A percentile compares a stretch with the other conserved stretches of the same genome.
phyloP scores from a whole-genome alignment of 2,329 filamentous ascomycete species.

The Zarea fungicola region DNA sequence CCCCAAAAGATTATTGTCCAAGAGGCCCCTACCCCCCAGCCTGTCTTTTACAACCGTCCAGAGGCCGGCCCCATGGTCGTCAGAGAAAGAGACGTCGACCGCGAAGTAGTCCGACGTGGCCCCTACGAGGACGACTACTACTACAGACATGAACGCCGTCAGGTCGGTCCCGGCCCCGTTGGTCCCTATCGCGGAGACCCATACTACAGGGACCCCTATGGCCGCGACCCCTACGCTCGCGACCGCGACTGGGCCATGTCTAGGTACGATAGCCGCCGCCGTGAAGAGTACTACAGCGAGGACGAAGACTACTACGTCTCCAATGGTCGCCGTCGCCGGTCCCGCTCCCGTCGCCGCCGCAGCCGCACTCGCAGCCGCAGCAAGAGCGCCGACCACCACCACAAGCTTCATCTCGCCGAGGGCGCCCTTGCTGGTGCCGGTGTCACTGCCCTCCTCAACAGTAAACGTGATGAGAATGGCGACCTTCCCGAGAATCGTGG shows the following conservation, averaged over 20 bases:
- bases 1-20: conserved; percentile 57
- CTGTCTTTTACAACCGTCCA: conserved; percentile 43
- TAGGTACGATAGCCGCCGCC: conserved; percentile 35
- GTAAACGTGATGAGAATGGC: conserved; percentile 46
- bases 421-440: conserved; percentile 62
- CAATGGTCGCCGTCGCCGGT: conserved; percentile 40
- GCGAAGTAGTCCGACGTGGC: conserved; percentile 31
- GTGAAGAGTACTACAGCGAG: conserved; percentile 40
- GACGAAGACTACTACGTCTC: conserved; percentile 47
- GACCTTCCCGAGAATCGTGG: conserved; percentile 48
- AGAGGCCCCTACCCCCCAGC: conserved; percentile 48
- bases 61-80: conserved; percentile 42
- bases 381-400: conserved; percentile 41
- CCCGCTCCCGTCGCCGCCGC: conserved; percentile 32
- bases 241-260: conserved; percentile 30
- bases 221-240: conserved; percentile 24
- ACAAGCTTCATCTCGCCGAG: conserved; percentile 56
- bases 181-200: conserved; percentile 33
- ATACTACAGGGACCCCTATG: conserved; percentile 21
- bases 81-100: conserved; percentile 33
- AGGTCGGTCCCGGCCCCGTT: conserved; percentile 22
- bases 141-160: conserved; percentile 42
- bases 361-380: conserved; percentile 45
- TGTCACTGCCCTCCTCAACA: conserved; percentile 52
- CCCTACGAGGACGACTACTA: conserved; percentile 45